Percentiles rank a stretch among this genome's conserved stretches.
Evolutionary conservation across 148 eudicot genomes (phyloP).

Genomic region (Dysphania ambrosioides): DNA sequence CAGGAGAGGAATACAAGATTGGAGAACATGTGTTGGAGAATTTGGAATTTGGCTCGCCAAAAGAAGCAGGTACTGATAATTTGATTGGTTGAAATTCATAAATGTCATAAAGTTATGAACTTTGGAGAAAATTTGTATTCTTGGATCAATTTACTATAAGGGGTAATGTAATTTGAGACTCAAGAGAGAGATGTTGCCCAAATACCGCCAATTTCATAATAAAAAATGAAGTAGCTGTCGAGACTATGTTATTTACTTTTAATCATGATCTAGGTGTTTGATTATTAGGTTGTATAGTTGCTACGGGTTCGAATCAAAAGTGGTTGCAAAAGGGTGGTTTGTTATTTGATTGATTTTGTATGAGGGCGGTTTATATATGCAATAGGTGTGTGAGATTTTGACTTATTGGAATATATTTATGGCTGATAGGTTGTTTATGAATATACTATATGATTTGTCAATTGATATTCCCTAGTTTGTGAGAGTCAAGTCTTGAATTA

Average conservation of each 20-base stretch:
- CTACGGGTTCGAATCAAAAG: not conserved
- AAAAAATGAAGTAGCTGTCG: not conserved
- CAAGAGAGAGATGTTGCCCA: not conserved
- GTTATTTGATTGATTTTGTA: not conserved
- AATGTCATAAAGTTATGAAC: not conserved
- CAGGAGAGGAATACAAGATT: conserved; percentile 96
- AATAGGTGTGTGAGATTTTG: not conserved
- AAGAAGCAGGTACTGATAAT: conserved; percentile 68
- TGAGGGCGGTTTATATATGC: not conserved
- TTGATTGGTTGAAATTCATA: not conserved
- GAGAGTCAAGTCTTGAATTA: conserved; percentile 2
- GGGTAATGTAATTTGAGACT: not conserved
- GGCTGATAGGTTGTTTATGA: not conserved
- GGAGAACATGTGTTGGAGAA: conserved; percentile 99
- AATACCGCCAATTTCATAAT: not conserved
- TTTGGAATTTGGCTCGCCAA: conserved; percentile 99
- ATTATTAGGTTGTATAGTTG: conserved; percentile 1
- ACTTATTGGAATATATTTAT: conserved; percentile 4
- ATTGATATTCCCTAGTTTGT: not conserved
- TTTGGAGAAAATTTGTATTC: conserved; percentile 1
- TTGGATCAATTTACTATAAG: not conserved
- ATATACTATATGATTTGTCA: not conserved
- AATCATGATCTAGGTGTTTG: conserved; percentile 6
- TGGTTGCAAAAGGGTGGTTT: not conserved
- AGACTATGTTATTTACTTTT: not conserved